These are phyloP conservation scores for Pisolithus tinctorius DNA, from an alignment of 768 basidiomycete genomes.

Conservation along the genomic window DNA sequence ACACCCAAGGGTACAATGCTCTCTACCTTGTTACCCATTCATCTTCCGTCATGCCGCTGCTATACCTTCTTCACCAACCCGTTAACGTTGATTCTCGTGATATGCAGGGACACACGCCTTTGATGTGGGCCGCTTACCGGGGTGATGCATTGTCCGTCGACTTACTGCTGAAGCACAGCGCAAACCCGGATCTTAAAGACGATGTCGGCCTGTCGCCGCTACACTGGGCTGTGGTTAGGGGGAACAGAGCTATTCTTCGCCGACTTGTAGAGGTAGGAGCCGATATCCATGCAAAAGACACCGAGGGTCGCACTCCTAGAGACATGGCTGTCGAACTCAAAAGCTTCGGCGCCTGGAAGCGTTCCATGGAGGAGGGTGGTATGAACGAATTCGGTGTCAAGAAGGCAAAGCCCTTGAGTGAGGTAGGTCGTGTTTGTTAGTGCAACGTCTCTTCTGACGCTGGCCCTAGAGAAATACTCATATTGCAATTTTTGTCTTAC, in stretches of 20 bases:
- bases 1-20: conserved; percentile 94
- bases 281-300: conserved; percentile 74
- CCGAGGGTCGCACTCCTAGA: conserved; percentile 77
- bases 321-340: conserved; percentile 96
- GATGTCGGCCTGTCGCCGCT: conserved; percentile 80
- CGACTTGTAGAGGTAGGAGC: conserved; percentile 82
- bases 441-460: conserved; percentile 2
- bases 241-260: conserved; percentile 80
- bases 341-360: conserved; percentile 83
- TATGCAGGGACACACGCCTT: conserved; percentile 84
- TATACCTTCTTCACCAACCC: conserved; percentile 90
- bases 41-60: conserved; percentile 87
- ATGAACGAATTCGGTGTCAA: conserved; percentile 69
- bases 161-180: conserved; percentile 80
- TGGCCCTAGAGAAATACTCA: conserved; percentile 66
- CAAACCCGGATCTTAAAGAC: conserved; percentile 70
- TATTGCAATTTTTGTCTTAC: conserved; percentile 70
- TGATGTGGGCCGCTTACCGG: conserved; percentile 99
- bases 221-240: conserved; percentile 97
- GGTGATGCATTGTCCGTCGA: conserved; percentile 96
- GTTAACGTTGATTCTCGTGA: conserved; percentile 88
- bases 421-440: conserved; percentile 37
- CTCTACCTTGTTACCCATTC: conserved; percentile 95
- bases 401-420: conserved; percentile 61
- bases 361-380: conserved; percentile 83